Percentiles rank a stretch among this genome's conserved stretches.
phyloP scores from a whole-genome alignment of 2,329 filamentous ascomycete genomes.

The Boeremia exigua region DNA sequence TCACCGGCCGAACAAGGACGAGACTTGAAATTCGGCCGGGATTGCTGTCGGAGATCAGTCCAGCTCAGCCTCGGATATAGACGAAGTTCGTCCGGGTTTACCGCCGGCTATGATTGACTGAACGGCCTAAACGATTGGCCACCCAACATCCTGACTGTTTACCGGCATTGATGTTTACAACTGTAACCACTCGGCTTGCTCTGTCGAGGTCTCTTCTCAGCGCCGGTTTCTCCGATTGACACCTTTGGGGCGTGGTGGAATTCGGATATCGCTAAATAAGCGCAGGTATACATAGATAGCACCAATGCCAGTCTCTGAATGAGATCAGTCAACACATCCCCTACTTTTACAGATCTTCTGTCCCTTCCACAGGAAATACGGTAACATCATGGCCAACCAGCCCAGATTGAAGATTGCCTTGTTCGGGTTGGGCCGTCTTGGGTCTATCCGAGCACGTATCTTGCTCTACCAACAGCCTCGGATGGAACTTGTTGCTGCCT shows the following conservation, averaged over 20 bases:
- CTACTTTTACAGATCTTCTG: neutral
- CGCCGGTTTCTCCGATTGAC: neutral
- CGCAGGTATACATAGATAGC: neutral
- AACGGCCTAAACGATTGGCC: too few relatives aligned
- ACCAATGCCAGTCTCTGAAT: neutral
- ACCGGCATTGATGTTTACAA: too few relatives aligned
- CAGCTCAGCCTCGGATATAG: too few relatives aligned
- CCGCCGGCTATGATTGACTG: too few relatives aligned
- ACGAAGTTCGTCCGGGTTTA: too few relatives aligned
- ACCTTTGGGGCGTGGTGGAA: neutral
- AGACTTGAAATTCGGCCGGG: too few relatives aligned
- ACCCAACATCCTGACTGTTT: too few relatives aligned
- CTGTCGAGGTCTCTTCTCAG: neutral
- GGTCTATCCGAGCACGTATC: constrained; percentile 8
- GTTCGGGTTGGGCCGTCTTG: constrained; percentile 9
- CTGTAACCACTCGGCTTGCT: neutral
- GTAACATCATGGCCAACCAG: neutral
- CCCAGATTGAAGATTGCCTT: constrained; percentile 9
- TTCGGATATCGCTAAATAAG: neutral
- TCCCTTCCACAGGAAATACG: neutral
- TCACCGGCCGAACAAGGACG: too few relatives aligned
- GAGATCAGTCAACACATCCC: too few relatives aligned
- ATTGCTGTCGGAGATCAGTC: too few relatives aligned
- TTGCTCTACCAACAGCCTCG: constrained; percentile 7
- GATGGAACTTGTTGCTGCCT: constrained; percentile 10